Evolutionary conservation across 805 yeast species (phyloP).

Genomic region (Schwanniomyces polymorphus): DNA sequence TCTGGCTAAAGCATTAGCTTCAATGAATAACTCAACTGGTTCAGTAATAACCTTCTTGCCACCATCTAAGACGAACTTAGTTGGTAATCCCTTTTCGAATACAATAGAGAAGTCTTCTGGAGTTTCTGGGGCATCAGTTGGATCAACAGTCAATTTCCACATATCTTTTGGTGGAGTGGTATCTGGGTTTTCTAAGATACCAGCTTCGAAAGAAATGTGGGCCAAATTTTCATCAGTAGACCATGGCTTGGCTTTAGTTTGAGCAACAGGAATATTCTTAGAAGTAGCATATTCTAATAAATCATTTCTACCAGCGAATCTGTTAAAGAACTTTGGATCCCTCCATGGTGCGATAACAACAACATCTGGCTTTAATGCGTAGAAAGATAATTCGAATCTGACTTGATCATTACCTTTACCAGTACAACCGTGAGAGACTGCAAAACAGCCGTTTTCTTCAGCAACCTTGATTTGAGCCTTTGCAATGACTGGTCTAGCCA

Average conservation of each 20-base stretch:
- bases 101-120: constrained; percentile 88
- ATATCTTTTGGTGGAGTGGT: constrained; percentile 99
- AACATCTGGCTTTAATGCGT: constrained; percentile 97
- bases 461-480: constrained; percentile 98
- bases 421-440: constrained; percentile 98
- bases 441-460: constrained; percentile 95
- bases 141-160: constrained; percentile 99
- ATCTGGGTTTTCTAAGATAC: constrained; percentile 98
- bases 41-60: constrained; percentile 65
- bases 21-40: constrained; percentile 88
- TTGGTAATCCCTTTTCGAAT: constrained; percentile 86
- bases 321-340: constrained; percentile 88
- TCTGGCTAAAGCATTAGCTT: constrained; percentile 94
- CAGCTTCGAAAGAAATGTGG: constrained; percentile 98
- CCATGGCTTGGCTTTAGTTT: constrained; percentile 99
- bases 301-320: constrained; percentile 98
- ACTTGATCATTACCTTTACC: constrained; percentile 99
- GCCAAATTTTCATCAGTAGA: constrained; percentile 99
- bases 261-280: constrained; percentile 91
- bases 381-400: constrained; percentile 94
- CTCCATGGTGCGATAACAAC: constrained; percentile 99
- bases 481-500: constrained; percentile 98
- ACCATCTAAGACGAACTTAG: constrained; percentile 70
- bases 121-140: constrained; percentile 87
- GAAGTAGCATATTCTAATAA: constrained; percentile 89